Evolutionary conservation across 192 early-diverging fungal genomes (phyloP), one percentile per base, ranked within the genome.

Genomic region (Haplosporangium gracile): DNA sequence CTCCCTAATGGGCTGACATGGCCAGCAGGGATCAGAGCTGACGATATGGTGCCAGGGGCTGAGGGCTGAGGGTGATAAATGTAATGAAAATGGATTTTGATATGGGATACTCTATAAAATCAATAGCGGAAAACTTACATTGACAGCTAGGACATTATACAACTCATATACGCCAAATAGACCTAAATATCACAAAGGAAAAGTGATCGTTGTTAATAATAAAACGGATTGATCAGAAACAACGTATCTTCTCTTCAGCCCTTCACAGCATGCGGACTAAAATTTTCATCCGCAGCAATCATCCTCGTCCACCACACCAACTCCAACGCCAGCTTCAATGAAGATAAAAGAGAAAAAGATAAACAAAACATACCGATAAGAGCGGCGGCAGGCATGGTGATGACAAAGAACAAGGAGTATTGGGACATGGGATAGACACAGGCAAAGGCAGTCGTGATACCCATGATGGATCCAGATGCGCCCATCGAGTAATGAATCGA

Each of bases 141-240:
- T 85, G 18, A 42, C 63, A 1, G 83, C 9, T 3, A 88, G 77
- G 5, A 89, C 88, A 40, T 87, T 87, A 15, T 90, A 90, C 43
- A 90, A 34, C n/a, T 92, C 91, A 72, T 90, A 92, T 1, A 87
- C 87, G 29, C 89, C 89, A 76, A 90, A 89, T 8, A 92, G 57
- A 57, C 89, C 91, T 24, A 90, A 76, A 68, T 8, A 11, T 22
- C 49, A 63, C 18, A 13, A 72, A 26, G 16, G 51, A n/a, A 51
- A 16, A 51, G 0, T n/a, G 16, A 7, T 34, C 70, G n/a, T 32
- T 53, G 16, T 18, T 6, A 55, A 38, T 51, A 13, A 57, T 55
- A 47, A 34, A 4, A 16, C 13, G 26, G 2, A 1, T 0, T 34
- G 16, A 29, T 45, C 40, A 43, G 24, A 10, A n/a, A 2, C n/a